Base-by-base conservation (phyloP, 148 eudicot species). In the Gaultheria prostrata region DNA sequence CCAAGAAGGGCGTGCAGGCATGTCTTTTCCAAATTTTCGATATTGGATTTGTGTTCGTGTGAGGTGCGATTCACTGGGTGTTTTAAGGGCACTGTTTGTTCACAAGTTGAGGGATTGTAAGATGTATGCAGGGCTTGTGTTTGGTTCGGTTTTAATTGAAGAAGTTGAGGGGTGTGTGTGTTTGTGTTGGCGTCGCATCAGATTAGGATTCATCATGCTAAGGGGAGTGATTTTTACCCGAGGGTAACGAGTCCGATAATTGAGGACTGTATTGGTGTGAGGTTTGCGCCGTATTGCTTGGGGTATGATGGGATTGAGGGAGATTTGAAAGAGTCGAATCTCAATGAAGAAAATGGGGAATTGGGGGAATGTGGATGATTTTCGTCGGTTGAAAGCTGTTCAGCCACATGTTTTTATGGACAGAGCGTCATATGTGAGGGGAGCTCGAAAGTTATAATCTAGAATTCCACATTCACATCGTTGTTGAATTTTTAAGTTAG, bases 361-460 rank as follows among this genome's bases (percentile, higher is more conserved):
- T 85, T 94, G 98, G 98, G 91, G 84, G 1, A 92, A 94, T 87
- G 95, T 95, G 79, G 98, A 95, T 91, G 98, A 94, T 88, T 95
- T 95, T 84, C 88, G 87, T 84, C 94, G 98, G 98, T 82, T 93
- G 85, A 85, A 92, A 84, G 98, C 97, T 57, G 90, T 92, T 10
- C n/a, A n/a, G n/a, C n/a, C n/a, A n/a, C n/a, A n/a, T n/a, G n/a
- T n/a, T n/a, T n/a, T n/a, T n/a, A n/a, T n/a, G n/a, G n/a, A n/a
- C n/a, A n/a, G n/a, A n/a, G n/a, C n/a, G n/a, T n/a, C n/a, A n/a
- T n/a, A n/a, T n/a, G n/a, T n/a, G n/a, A n/a, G n/a, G n/a, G n/a
- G n/a, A n/a, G n/a, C n/a, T n/a, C n/a, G n/a, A n/a, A n/a, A n/a
- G n/a, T n/a, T n/a, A n/a, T n/a, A n/a, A n/a, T n/a, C n/a, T n/a